Percentiles rank a stretch among this genome's conserved stretches.
phyloP scores from a whole-genome alignment of 2,329 filamentous ascomycete genomes.

The Cytospora mali region DNA sequence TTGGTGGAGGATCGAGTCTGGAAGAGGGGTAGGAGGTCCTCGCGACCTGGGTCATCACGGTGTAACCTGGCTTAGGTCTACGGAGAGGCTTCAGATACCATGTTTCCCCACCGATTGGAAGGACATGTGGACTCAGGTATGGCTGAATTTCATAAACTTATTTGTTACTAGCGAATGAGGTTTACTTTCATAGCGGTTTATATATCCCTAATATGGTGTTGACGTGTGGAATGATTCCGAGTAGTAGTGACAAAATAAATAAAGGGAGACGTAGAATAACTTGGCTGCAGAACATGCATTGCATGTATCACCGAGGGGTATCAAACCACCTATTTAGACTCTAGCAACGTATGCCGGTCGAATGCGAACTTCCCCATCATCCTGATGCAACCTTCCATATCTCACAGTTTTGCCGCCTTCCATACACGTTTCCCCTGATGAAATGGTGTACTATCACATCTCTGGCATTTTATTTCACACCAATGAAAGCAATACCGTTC shows the following conservation, averaged over 20 bases:
- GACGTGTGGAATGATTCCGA: background rate
- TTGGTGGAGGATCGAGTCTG: background rate
- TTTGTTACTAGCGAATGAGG: background rate
- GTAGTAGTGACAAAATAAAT: background rate
- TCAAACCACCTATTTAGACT: conserved; percentile 17
- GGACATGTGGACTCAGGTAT: background rate
- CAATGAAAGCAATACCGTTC: conserved; percentile 65
- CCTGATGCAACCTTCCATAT: background rate
- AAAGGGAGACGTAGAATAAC: background rate
- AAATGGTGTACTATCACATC: background rate
- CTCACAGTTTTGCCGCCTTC: background rate
- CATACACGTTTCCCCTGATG: background rate
- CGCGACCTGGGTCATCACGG: background rate
- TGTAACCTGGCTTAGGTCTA: background rate
- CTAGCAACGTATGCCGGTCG: background rate
- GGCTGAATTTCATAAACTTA: background rate
- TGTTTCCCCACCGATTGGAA: background rate
- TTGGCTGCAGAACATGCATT: background rate
- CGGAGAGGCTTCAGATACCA: background rate
- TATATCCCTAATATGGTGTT: background rate
- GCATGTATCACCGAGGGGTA: conserved; percentile 1
- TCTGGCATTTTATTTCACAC: conserved; percentile 54
- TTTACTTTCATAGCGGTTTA: background rate
- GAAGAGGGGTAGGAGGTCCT: background rate
- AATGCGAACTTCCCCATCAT: background rate